Conservation (phyloP, 257 asterid genomes). For the Plantago major region DNA sequence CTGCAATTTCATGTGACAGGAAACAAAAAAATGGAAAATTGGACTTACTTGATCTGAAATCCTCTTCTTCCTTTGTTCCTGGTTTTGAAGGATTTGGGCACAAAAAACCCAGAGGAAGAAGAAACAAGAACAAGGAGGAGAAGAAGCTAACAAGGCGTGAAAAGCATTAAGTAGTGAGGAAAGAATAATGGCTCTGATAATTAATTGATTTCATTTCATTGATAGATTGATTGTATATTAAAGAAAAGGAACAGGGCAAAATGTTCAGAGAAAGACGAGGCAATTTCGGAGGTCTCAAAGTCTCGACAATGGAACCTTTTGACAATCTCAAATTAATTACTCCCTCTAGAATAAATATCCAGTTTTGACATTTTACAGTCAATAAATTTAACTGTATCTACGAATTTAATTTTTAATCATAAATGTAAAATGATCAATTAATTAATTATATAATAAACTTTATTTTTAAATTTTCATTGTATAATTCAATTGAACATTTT, state of each 20-base stretch:
- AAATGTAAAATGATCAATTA: too few species aligned
- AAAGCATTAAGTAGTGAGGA: slow-evolving; percentile 17
- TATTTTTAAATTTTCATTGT: too few species aligned
- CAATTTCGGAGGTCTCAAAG: slow-evolving; percentile 49
- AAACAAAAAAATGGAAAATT: slow-evolving; percentile 3
- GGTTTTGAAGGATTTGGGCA: slow-evolving; percentile 17
- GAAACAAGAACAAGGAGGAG: slow-evolving; percentile 23
- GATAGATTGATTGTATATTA: background rate
- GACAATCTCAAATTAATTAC: background rate
- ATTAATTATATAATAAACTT: too few species aligned
- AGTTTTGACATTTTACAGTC: too few species aligned
- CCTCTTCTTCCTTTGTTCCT: slow-evolving; percentile 18
- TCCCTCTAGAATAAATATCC: too few species aligned
- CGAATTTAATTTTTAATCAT: too few species aligned
- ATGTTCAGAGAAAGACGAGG: slow-evolving; percentile 23
- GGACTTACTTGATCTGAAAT: slow-evolving; percentile 50
- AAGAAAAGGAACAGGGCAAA: background rate
- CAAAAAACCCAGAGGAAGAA: slow-evolving; percentile 26
- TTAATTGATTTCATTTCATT: background rate
- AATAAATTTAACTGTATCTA: too few species aligned
- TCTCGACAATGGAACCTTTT: background rate
- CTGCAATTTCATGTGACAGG: too few species aligned
- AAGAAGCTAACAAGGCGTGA: slow-evolving; percentile 28
- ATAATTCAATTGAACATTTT: too few species aligned
- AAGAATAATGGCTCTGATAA: background rate